Conservation (phyloP, 2,329 filamentous ascomycete genomes). For the Canariomyces notabilis region DNA sequence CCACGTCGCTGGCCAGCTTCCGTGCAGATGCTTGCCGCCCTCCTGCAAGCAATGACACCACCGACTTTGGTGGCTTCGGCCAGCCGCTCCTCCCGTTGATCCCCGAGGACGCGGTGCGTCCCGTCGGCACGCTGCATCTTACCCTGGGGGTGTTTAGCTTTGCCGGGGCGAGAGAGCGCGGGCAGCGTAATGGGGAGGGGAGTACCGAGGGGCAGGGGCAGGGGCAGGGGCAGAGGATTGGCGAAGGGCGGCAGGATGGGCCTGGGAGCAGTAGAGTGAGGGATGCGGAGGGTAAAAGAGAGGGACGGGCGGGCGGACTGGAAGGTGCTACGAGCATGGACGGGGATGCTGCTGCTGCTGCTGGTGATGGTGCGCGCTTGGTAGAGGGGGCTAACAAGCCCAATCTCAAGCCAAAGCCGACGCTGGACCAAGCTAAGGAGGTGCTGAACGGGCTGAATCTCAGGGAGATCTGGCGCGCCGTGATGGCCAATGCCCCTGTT, state of each 20-base stretch:
- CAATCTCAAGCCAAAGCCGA: slow-evolving; percentile 4
- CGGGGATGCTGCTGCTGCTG: not conserved
- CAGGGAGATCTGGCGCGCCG: slow-evolving; percentile 31
- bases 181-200: slow-evolving; percentile 24
- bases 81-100: slow-evolving; percentile 30
- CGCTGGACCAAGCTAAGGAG: slow-evolving; percentile 38
- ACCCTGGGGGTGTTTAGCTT: slow-evolving; percentile 85
- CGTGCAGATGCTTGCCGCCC: slow-evolving; percentile 49
- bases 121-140: slow-evolving; percentile 74
- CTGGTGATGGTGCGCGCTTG: no score
- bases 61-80: not conserved
- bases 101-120: slow-evolving; percentile 64
- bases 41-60: slow-evolving; percentile 22
- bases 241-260: slow-evolving; percentile 34
- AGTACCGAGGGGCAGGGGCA: not conserved
- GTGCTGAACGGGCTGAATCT: slow-evolving; percentile 36
- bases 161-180: slow-evolving; percentile 30
- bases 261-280: slow-evolving; percentile 33
- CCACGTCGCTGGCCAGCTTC: slow-evolving; percentile 58
- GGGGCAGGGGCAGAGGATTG: slow-evolving; percentile 37
- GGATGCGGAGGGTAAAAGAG: no score
- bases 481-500: slow-evolving; percentile 4
- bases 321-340: slow-evolving; percentile 5
- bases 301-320: not conserved
- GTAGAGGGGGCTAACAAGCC: not conserved